Evolutionary conservation across 345 rosid species (phyloP).

Genomic region (Eucalyptus leucophloia): DNA sequence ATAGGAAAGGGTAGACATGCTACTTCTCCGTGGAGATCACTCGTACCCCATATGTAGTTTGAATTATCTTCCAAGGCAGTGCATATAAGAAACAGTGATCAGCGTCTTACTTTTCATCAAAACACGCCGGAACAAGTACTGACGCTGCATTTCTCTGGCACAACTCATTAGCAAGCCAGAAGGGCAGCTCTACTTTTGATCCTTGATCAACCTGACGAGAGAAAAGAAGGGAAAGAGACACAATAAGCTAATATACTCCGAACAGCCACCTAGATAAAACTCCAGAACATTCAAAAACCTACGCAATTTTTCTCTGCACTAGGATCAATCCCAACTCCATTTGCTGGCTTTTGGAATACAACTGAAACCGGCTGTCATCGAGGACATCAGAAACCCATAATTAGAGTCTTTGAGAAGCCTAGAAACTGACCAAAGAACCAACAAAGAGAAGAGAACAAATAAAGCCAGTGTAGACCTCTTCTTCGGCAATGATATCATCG

Average conservation of each 20-base stretch:
- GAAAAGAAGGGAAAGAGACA: not conserved
- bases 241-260: not conserved
- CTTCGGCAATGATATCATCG: conserved; percentile 69
- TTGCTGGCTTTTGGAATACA: conserved; percentile 41
- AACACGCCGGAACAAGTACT: conserved; percentile 58
- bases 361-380: conserved; percentile 48
- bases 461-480: conserved; percentile 33
- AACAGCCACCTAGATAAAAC: not conserved
- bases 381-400: not conserved
- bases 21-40: not conserved
- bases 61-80: not conserved
- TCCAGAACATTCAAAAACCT: not conserved
- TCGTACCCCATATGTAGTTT: not conserved
- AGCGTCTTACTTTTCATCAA: conserved; percentile 48
- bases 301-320: conserved; percentile 54
- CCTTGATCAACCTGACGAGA: conserved; percentile 57
- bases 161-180: conserved; percentile 81
- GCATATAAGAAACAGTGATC: not conserved
- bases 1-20: not conserved
- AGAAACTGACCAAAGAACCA: not conserved
- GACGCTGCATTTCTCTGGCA: conserved; percentile 52
- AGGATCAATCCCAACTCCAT: conserved; percentile 73
- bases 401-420: not conserved
- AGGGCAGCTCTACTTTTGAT: conserved; percentile 60
- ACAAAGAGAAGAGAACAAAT: not conserved